Percentiles rank a stretch among this genome's conserved stretches.
phyloP scores from a whole-genome alignment of 805 yeast species.

The Wickerhamiella kazuoi region DNA sequence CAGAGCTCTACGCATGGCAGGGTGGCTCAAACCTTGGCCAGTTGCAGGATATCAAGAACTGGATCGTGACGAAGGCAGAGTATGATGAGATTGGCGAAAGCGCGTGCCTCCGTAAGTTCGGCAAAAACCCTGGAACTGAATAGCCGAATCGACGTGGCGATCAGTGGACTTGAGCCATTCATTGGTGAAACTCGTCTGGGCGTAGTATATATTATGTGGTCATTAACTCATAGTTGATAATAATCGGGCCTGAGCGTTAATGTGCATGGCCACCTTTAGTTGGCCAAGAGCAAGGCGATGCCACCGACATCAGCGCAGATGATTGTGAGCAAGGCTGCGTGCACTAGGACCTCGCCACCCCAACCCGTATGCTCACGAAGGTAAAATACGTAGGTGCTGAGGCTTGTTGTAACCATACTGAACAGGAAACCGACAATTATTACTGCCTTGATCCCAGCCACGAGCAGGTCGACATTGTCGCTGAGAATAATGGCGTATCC shows the following conservation, averaged over 20 bases:
- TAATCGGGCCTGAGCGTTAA: not conserved
- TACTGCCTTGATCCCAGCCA: constrained; percentile 16
- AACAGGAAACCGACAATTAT: constrained; percentile 27
- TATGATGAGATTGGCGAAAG: constrained; percentile 71
- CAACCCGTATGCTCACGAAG: constrained; percentile 26
- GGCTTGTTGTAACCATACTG: constrained; percentile 26
- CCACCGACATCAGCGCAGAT: constrained; percentile 30
- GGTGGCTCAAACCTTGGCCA: constrained; percentile 34
- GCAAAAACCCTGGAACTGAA: constrained; percentile 5
- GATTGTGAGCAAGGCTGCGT: constrained; percentile 25
- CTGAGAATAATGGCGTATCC: constrained; percentile 27
- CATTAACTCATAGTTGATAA: not conserved
- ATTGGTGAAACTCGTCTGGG: too few species aligned
- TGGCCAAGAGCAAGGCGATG: constrained; percentile 17
- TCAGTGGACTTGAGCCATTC: too few species aligned
- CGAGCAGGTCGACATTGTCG: constrained; percentile 17
- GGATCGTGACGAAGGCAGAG: constrained; percentile 57
- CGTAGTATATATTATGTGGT: too few species aligned
- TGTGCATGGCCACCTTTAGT: not conserved
- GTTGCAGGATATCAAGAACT: constrained; percentile 25
- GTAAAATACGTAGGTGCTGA: constrained; percentile 30
- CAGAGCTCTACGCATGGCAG: constrained; percentile 37
- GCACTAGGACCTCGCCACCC: constrained; percentile 29
- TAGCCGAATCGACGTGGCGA: too few species aligned
- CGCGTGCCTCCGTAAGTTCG: constrained; percentile 36